Evolutionary conservation across 345 rosid species (phyloP).

Genomic region (Diplotaxis tenuifolia): DNA sequence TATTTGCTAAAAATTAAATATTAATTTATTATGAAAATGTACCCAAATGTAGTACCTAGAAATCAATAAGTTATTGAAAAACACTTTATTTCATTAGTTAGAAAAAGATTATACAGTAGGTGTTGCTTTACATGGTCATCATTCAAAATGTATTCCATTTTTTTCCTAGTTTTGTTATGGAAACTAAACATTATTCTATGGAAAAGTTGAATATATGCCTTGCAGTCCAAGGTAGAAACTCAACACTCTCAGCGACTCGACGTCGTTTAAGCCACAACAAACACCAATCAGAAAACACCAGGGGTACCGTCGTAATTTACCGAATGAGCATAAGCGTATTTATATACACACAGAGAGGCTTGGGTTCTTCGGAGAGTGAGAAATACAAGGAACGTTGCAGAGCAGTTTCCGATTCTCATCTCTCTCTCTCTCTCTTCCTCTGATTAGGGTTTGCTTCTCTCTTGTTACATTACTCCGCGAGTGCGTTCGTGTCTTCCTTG

Average conservation of each 20-base stretch:
- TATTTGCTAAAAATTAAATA: background rate
- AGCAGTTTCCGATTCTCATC: conserved; percentile 70
- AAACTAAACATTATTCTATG: background rate
- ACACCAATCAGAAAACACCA: background rate
- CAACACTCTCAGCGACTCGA: background rate
- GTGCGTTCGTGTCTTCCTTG: background rate
- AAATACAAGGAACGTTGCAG: conserved; percentile 48
- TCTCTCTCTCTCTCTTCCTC: conserved; percentile 23
- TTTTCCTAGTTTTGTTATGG: background rate
- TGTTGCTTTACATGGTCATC: background rate
- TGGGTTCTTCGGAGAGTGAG: conserved; percentile 30
- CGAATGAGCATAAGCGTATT: background rate
- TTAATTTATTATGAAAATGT: background rate
- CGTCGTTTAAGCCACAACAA: background rate
- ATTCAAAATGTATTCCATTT: background rate
- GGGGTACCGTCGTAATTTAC: background rate
- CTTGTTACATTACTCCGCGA: conserved; percentile 7
- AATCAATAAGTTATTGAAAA: background rate
- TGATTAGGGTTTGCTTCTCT: conserved; percentile 48
- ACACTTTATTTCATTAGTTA: background rate
- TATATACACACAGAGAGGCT: conserved; percentile 5
- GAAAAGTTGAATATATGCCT: background rate
- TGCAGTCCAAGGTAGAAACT: conserved; percentile 17
- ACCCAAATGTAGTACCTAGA: background rate
- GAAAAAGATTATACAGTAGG: background rate